phyloP scores from a whole-genome alignment of 352 stramenopile species.

The Phytophthora nicotianae region DNA sequence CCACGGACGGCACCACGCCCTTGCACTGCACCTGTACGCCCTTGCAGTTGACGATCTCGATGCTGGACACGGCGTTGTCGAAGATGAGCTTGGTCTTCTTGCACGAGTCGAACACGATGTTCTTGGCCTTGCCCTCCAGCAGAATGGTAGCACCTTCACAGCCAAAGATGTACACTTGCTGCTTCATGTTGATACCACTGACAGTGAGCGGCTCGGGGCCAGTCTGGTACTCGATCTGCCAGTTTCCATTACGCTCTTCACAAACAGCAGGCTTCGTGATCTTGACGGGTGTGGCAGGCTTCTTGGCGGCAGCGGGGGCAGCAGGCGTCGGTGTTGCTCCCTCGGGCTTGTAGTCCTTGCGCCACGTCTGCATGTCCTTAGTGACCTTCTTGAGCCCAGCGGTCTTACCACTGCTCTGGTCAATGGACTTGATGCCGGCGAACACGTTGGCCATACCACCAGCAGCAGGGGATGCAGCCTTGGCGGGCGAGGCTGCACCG shows the following conservation, averaged over 20 bases:
- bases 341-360: constrained; percentile 92
- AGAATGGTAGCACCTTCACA: constrained; percentile 95
- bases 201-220: constrained; percentile 81
- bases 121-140: constrained; percentile 98
- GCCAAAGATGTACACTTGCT: constrained; percentile 97
- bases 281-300: constrained; percentile 44
- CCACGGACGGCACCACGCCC: constrained; percentile 93
- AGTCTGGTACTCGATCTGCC: constrained; percentile 97
- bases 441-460: constrained; percentile 87
- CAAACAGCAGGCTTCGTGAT: constrained; percentile 57
- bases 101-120: constrained; percentile 95
- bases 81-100: constrained; percentile 96
- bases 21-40: constrained; percentile 95
- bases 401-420: constrained; percentile 92
- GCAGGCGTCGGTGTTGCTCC: constrained; percentile 27
- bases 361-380: constrained; percentile 98
- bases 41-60: constrained; percentile 99
- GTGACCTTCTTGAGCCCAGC: constrained; percentile 95
- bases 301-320: constrained; percentile 26
- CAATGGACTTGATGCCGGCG: constrained; percentile 83
- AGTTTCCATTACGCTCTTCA: constrained; percentile 95
- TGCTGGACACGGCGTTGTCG: constrained; percentile 95
- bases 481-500: constrained; percentile 32
- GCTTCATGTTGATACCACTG: constrained; percentile 93
- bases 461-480: constrained; percentile 37